Conservation (phyloP, 108 stramenopile genomes). For the Craspedostauros australis region DNA sequence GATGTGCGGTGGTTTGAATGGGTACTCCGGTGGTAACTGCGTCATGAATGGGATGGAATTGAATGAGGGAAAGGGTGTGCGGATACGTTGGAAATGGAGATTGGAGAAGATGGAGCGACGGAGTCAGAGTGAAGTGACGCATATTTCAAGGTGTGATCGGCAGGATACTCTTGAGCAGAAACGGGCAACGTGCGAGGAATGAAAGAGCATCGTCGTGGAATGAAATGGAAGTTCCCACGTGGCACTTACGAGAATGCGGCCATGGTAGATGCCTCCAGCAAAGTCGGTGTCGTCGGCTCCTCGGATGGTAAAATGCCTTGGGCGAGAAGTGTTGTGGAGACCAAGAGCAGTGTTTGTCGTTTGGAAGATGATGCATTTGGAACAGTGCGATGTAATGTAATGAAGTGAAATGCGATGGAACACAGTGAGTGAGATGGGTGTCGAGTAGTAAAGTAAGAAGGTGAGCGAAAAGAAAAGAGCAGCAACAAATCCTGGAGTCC, state of each 20-base stretch:
- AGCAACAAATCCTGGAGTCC: no score
- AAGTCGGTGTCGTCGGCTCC: constrained; percentile 86
- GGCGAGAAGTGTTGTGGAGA: no score
- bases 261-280: constrained; percentile 95
- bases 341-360: no score
- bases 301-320: constrained; percentile 97
- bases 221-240: not conserved
- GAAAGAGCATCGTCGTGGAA: not conserved
- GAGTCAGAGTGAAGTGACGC: not conserved
- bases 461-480: no score
- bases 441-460: no score
- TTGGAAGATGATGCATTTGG: no score
- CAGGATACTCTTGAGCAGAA: not conserved
- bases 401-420: no score
- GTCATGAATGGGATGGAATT: not conserved
- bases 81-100: not conserved
- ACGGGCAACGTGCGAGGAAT: not conserved
- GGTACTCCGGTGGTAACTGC: constrained; percentile 50
- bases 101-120: not conserved
- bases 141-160: not conserved
- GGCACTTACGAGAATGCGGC: constrained; percentile 64
- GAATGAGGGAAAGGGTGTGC: not conserved
- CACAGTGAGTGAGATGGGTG: no score
- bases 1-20: constrained; percentile 95
- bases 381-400: no score